These are phyloP conservation scores for Aspergillus affinis DNA, from an alignment of 495 filamentous ascomycete genomes.

Conservation along the genomic window DNA sequence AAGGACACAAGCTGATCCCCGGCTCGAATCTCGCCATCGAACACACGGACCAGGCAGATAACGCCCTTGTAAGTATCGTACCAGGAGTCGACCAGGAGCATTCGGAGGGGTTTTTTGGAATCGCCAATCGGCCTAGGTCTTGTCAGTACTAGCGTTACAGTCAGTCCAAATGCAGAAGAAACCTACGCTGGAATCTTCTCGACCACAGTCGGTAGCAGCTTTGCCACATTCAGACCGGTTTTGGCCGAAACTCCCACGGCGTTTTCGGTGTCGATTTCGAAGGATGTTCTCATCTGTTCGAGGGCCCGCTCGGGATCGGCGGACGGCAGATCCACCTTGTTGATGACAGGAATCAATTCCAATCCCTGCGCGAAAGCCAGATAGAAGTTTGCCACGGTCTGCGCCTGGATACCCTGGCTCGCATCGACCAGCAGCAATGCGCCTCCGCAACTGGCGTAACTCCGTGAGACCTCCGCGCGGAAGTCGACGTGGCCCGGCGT, in stretches of 20 bases:
- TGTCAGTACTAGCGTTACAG: constrained; percentile 17
- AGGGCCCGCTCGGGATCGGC: constrained; percentile 83
- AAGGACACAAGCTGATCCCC: constrained; percentile 84
- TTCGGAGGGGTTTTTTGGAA: constrained; percentile 64
- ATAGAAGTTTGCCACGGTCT: constrained; percentile 98
- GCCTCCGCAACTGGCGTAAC: constrained; percentile 93
- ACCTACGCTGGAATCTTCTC: constrained; percentile 73
- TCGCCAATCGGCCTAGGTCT: constrained; percentile 66
- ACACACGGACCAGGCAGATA: constrained; percentile 85
- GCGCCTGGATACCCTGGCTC: constrained; percentile 87
- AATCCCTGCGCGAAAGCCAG: constrained; percentile 91
- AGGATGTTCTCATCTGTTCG: constrained; percentile 78
- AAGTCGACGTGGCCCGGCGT: constrained; percentile 98
- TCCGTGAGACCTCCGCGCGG: constrained; percentile 89
- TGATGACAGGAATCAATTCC: constrained; percentile 84
- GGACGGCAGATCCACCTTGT: constrained; percentile 90
- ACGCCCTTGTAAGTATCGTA: constrained; percentile 95
- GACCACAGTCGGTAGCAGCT: constrained; percentile 79
- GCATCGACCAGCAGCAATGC: constrained; percentile 92
- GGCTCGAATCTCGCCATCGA: constrained; percentile 79
- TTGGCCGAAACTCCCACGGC: constrained; percentile 91
- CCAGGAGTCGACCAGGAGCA: constrained; percentile 96
- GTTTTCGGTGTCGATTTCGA: constrained; percentile 79
- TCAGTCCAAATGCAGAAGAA: background rate
- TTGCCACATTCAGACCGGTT: constrained; percentile 82